Conservation (phyloP, 116 monocot genomes). For the Phalaenopsis hybrid region DNA sequence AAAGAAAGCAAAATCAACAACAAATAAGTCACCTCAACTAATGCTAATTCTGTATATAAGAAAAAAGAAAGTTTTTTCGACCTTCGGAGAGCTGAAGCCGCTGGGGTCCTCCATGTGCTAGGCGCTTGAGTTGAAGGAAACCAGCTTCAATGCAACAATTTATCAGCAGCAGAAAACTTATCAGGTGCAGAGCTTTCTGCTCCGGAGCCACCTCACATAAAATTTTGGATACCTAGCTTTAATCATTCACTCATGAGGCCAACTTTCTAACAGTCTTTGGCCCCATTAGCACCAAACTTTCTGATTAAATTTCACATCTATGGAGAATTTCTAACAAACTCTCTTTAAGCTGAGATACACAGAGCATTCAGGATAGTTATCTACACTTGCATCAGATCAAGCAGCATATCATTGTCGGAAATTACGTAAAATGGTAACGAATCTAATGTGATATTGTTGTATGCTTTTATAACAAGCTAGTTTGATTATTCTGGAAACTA, state of each 20-base stretch:
- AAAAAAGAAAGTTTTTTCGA: conserved; percentile 13
- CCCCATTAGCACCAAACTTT: conserved; percentile 19
- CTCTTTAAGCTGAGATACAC: not conserved
- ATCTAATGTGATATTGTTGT: not conserved
- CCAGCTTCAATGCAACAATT: conserved; percentile 12
- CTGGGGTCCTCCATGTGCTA: conserved; percentile 31
- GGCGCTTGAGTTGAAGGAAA: not conserved
- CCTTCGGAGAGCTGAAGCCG: conserved; percentile 29
- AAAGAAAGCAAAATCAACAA: not conserved
- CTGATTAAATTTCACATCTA: conserved; percentile 11
- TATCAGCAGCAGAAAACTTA: conserved; percentile 15
- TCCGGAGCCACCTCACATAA: conserved; percentile 33
- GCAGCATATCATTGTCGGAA: not conserved
- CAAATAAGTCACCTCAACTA: not conserved
- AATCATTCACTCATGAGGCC: conserved; percentile 5
- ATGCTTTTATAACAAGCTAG: not conserved
- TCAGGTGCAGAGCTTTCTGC: conserved; percentile 18
- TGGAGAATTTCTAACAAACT: conserved; percentile 11
- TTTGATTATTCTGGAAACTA: not conserved
- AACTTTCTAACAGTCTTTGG: conserved; percentile 2
- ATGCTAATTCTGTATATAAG: not conserved
- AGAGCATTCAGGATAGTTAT: not conserved
- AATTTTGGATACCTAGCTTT: conserved; percentile 1
- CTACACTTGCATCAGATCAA: not conserved
- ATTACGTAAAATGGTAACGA: not conserved